Evolutionary conservation across 192 early-diverging fungal species (phyloP).

Genomic region (Chytriomyces confervae): DNA sequence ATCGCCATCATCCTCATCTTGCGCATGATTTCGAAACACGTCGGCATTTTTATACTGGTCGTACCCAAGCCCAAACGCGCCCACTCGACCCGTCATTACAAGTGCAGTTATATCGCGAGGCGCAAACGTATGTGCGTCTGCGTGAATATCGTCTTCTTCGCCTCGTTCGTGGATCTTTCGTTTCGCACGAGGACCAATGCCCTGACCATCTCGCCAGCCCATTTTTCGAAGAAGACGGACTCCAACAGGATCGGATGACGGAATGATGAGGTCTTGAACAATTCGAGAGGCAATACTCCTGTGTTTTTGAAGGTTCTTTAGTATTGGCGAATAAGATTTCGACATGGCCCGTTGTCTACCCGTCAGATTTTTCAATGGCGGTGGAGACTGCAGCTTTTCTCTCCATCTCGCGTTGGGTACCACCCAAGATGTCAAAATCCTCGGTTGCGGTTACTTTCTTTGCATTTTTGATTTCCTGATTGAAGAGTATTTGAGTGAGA

Average conservation of each 20-base stretch:
- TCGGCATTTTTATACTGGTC: constrained; percentile 70
- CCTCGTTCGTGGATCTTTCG: constrained; percentile 37
- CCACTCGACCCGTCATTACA: constrained; percentile 46
- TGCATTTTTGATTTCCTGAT: constrained; percentile 54
- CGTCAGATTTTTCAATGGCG: constrained; percentile 52
- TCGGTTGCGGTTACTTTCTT: constrained; percentile 64
- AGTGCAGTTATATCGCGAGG: constrained; percentile 60
- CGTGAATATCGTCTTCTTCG: constrained; percentile 56
- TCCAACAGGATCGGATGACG: constrained; percentile 69
- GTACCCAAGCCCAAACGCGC: constrained; percentile 72
- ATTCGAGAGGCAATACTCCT: constrained; percentile 54
- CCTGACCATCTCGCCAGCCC: constrained; percentile 90
- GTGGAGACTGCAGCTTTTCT: constrained; percentile 49
- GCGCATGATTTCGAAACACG: constrained; percentile 53
- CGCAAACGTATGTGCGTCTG: constrained; percentile 65
- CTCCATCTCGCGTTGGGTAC: constrained; percentile 65
- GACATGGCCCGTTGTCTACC: constrained; percentile 33
- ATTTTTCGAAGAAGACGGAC: constrained; percentile 73
- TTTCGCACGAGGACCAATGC: constrained; percentile 74
- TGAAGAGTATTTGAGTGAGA: neutral
- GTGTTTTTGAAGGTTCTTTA: constrained; percentile 2
- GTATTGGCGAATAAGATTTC: neutral
- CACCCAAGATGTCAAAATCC: constrained; percentile 72
- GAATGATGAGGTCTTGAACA: constrained; percentile 66
- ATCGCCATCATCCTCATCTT: neutral